These are phyloP conservation scores for Cochlearia excelsa DNA, from an alignment of 345 rosid species.

Conservation along the genomic window DNA sequence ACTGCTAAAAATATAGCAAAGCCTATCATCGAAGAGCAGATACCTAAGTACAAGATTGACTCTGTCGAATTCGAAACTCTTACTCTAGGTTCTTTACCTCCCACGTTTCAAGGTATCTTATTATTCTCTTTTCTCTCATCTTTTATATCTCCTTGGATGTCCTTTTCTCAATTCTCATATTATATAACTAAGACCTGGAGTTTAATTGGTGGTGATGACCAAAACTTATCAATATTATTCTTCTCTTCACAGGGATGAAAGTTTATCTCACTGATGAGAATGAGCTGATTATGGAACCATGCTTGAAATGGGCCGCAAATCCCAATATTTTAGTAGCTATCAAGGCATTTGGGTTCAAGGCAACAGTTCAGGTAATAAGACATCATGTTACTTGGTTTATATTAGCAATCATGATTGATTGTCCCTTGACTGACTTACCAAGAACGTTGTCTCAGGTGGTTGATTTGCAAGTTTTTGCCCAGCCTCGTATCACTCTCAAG, in stretches of 20 bases:
- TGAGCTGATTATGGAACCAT: conserved; percentile 94
- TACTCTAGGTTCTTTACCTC: conserved; percentile 86
- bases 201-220: not conserved
- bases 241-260: conserved; percentile 72
- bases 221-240: conserved; percentile 6
- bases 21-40: conserved; percentile 92
- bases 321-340: conserved; percentile 71
- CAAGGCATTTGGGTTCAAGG: conserved; percentile 89
- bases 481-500: conserved; percentile 89
- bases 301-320: conserved; percentile 90
- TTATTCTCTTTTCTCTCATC: not conserved
- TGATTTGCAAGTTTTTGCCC: conserved; percentile 89
- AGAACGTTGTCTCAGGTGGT: conserved; percentile 48
- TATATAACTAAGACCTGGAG: too few species aligned
- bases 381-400: conserved; percentile 8
- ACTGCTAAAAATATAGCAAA: conserved; percentile 62
- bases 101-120: conserved; percentile 69
- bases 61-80: conserved; percentile 82
- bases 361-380: conserved; percentile 75
- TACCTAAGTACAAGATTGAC: conserved; percentile 86
- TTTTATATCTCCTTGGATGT: not conserved
- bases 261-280: conserved; percentile 92
- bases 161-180: not conserved
- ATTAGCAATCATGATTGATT: not conserved
- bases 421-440: not conserved